These are phyloP conservation scores for Fomitopsis schrenkii DNA, from an alignment of 1,284 basidiomycete species.

Conservation along the genomic window DNA sequence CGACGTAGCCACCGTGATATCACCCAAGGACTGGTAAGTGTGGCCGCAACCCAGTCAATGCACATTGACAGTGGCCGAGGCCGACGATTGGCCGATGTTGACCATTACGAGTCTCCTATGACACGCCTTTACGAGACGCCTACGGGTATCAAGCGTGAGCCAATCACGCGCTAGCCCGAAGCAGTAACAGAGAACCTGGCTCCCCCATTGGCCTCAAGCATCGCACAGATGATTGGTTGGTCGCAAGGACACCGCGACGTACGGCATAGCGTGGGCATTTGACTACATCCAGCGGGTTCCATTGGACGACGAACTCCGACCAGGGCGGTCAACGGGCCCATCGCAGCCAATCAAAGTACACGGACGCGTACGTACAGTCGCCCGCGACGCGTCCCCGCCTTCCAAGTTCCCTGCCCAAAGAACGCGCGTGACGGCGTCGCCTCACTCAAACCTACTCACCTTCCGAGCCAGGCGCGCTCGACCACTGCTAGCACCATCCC, in stretches of 20 bases:
- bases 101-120: neutral
- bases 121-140: neutral
- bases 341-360: neutral
- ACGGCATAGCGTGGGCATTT: neutral
- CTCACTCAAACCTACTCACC: constrained; percentile 3
- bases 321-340: neutral
- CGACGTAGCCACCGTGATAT: neutral
- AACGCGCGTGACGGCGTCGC: no score
- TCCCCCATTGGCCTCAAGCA: neutral
- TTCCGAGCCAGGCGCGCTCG: constrained; percentile 39
- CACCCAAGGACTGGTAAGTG: neutral
- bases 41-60: neutral
- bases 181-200: neutral
- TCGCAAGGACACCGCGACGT: neutral
- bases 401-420: neutral
- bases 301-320: neutral
- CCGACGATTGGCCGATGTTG: neutral
- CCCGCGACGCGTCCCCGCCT: neutral
- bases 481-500: constrained; percentile 46
- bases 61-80: neutral
- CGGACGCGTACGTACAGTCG: neutral
- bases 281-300: neutral
- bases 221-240: neutral
- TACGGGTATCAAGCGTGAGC: neutral
- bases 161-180: constrained; percentile 1